Evolutionary conservation across 2,329 filamentous ascomycete genomes (phyloP), one percentile per base, ranked within the genome.

Genomic region (Fusarium sarcochroum): DNA sequence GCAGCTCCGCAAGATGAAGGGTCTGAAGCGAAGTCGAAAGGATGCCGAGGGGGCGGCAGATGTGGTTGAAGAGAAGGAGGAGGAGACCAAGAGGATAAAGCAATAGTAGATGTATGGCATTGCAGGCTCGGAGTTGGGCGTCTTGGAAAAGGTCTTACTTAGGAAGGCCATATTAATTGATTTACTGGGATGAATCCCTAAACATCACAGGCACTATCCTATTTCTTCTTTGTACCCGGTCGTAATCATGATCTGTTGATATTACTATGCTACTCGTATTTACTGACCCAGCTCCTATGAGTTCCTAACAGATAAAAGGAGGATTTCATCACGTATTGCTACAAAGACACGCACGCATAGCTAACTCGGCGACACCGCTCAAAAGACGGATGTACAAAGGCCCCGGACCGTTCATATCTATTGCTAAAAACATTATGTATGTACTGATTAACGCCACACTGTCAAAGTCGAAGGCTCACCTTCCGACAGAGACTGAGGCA

Each of bases 1-100:
- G 80, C 96, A 99, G 85, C 97, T 94, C 53, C 90, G 96, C 77
- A 99, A 99, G 89, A 98, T 99, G 94, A 99, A 99, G 89, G 96
- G 94, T 71, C 81, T 99, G 72, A 99, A 98, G 88, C 87, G 96
- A 70, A 89, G 87, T 69, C 88, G 93, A 55, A 90, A 90, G 66
- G 88, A 86, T 51, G 60, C 52, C n/a, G 84, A 82, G 6, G 83
- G 75, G 17, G 82, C 83, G 61, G 84, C 81, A 59, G 83, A 83
- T 71, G 81, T 84, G 58, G 79, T 73, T 10, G 66, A 74, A 18
- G 76, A 75, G 21, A 77, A 81, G 40, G 80, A 81, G 21, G 79
- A 82, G 27, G 80, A 81, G 34, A 70, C 78, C 47, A 81, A 81
- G 73, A 77, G 78, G 66, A 59, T 72, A 62, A 80, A 78, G 72